These are phyloP conservation scores for Casuarina equisetifolia DNA, from an alignment of 306 rosid genomes.

Conservation along the genomic window DNA sequence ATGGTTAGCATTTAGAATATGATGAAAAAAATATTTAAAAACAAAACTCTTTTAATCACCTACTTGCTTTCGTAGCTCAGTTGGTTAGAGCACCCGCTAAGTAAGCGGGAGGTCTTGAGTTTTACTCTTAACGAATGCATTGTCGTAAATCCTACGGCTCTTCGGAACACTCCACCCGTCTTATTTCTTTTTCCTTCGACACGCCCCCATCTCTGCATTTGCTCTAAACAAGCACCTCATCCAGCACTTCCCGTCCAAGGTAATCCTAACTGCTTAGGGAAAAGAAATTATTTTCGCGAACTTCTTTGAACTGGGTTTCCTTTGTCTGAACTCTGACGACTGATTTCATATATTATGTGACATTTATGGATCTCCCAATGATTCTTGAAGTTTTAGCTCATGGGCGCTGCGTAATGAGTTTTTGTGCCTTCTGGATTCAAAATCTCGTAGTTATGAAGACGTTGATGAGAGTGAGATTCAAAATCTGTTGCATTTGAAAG, in stretches of 20 bases:
- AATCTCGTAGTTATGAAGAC: neutral
- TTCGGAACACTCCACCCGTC: too few species aligned
- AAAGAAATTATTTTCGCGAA: neutral
- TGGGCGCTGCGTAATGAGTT: neutral
- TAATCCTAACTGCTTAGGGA: neutral
- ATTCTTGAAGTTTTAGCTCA: neutral
- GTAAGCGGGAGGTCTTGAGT: too few species aligned
- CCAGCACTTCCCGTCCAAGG: neutral
- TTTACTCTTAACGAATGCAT: too few species aligned
- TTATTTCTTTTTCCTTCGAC: too few species aligned
- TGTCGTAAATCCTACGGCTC: too few species aligned
- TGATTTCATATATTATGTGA: neutral
- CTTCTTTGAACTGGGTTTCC: neutral
- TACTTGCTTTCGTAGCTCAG: too few species aligned
- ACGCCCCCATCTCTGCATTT: neutral
- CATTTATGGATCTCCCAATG: neutral
- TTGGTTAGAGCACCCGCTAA: too few species aligned
- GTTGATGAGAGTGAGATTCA: neutral
- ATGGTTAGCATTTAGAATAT: too few species aligned
- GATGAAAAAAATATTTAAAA: too few species aligned
- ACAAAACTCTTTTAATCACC: too few species aligned
- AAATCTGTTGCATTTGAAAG: neutral
- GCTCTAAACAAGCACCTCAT: slow-evolving; percentile 2
- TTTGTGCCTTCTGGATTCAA: neutral
- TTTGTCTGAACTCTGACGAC: neutral